Evolutionary conservation across 208 protist species (phyloP), one percentile per base, ranked within the genome.

Genomic region (Trypanosoma avium): DNA sequence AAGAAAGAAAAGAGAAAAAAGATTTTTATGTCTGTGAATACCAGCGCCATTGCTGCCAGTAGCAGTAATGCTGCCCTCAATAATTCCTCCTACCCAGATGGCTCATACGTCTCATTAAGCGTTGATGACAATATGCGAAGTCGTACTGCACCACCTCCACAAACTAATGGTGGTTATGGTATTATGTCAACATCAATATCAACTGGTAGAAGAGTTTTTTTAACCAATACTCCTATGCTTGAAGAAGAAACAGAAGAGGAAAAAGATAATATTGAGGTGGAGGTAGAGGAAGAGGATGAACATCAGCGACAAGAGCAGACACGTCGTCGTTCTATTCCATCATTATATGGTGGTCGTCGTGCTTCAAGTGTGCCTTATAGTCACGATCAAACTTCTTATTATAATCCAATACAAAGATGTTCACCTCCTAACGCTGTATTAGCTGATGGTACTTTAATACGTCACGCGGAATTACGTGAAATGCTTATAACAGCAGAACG

Each of bases 401-500:
- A 49, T n/a, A 19, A 40, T 33, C 6, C n/a, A 15, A 35, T 36
- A 36, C 27, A 61, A 17, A 15, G 7, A 8, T 24, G 42, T 2
- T 4, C 29, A 10, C 13, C 26, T 9, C 58, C 38, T 6, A 61
- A 6, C 7, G 9, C 26, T 22, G 17, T 35, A 19, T 24, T 52
- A 32, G 24, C 9, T 13, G 38, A 15, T 49, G 56, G 56, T 50
- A 35, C 63, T 55, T 43, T 73, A 10, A 57, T 61, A 43, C 79
- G 77, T 8, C 53, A 84, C 26, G 73, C 79, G 7, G 83, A 92
- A 45, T 45, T 94, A 32, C 77, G 83, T 8, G 73, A 77, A 29
- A 77, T 87, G 75, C 84, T 95, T 7, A 77, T 95, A 50, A 53
- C 69, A 27, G 71, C 79, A 10, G 85, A 95, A 64, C 75, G 86